Base-by-base conservation (phyloP, 2,329 filamentous ascomycete species). In the Penicillium verrucosum region DNA sequence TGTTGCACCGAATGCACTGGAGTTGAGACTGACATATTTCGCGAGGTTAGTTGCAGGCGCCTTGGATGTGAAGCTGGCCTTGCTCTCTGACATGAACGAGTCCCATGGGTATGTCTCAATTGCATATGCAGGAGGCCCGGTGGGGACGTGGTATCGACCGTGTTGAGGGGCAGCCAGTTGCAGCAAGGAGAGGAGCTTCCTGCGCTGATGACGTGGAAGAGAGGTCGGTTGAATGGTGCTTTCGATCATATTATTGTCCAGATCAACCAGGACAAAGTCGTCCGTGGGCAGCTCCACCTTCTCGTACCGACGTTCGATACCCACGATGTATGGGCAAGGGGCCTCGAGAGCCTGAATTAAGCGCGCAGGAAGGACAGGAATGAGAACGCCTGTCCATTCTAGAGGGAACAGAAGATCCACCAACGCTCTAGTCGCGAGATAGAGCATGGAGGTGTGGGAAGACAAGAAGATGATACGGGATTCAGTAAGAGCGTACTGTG, bases 401-500 rank as follows among this genome's bases (percentile, higher is more conserved):
- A 97, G 79, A 8, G 92, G 93, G 71, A 96, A 99, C 21, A 99
- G 78, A 37, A 97, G 79, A 72, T 88, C 92, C 32, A 85, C 84
- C 56, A 97, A 79, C n/a, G 93, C 92, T 72, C 92, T 87, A 67
- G 89, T 95, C 36, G 92, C 93, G 43, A 97, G 83, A 69, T 97
- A 92, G 56, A 99, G 82, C 94, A 99, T 97, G 49, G 92, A 88
- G 1, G 93, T 94, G 72, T 99, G 92, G 1, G 92, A 96, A 9
- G 94, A 97, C 21, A 97, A 81, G 63, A 99, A 87, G 70, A 99
- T 96, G 74, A 99, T 97, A 57, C 93, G 89, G 43, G 92, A 94
- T 77, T 99, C 94, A 1, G 90, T 85, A 72, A 99, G 82, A 63
- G 91, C 89, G 73, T 93, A 97, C 78, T 77, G 52, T 54, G 52